Conservation (phyloP, 495 filamentous ascomycete species). For the Trichoderma asperelloides region DNA sequence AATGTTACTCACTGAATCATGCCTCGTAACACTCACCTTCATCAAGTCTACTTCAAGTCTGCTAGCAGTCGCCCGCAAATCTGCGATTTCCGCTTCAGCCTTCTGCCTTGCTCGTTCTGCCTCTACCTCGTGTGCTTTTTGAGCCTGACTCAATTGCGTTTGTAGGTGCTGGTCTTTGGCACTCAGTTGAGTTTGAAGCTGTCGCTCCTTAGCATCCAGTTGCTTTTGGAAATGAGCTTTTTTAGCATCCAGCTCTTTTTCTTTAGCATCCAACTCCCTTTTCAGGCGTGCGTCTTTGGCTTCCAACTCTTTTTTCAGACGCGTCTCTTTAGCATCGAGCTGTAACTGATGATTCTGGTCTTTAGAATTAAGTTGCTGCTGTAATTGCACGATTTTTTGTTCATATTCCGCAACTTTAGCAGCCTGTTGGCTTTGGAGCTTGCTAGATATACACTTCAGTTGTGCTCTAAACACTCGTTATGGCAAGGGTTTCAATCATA, state of each 20-base stretch:
- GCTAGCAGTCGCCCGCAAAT: slow-evolving; percentile 50
- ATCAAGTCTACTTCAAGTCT: slow-evolving; percentile 51
- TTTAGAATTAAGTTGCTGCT: slow-evolving; percentile 17
- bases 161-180: background rate
- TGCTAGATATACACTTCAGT: slow-evolving; percentile 19
- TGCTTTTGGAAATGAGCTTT: slow-evolving; percentile 40
- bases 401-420: slow-evolving; percentile 17
- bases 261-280: slow-evolving; percentile 27
- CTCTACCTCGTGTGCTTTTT: slow-evolving; percentile 31
- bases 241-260: background rate
- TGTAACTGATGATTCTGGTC: slow-evolving; percentile 31
- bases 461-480: background rate
- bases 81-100: slow-evolving; percentile 51
- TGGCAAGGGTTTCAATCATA: background rate
- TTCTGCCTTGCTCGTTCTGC: slow-evolving; percentile 28
- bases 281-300: too few relatives aligned
- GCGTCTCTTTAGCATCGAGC: slow-evolving; percentile 6
- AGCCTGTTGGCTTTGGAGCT: slow-evolving; percentile 19
- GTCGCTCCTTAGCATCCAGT: slow-evolving; percentile 10
- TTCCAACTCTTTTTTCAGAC: background rate
- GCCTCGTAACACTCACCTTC: slow-evolving; percentile 28
- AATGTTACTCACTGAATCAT: background rate
- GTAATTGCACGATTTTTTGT: slow-evolving; percentile 17
- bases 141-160: slow-evolving; percentile 15
- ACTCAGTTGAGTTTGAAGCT: background rate